Evolutionary conservation across 768 basidiomycete genomes (phyloP), one percentile per base, ranked within the genome.

Genomic region (Myochromella boudieri): DNA sequence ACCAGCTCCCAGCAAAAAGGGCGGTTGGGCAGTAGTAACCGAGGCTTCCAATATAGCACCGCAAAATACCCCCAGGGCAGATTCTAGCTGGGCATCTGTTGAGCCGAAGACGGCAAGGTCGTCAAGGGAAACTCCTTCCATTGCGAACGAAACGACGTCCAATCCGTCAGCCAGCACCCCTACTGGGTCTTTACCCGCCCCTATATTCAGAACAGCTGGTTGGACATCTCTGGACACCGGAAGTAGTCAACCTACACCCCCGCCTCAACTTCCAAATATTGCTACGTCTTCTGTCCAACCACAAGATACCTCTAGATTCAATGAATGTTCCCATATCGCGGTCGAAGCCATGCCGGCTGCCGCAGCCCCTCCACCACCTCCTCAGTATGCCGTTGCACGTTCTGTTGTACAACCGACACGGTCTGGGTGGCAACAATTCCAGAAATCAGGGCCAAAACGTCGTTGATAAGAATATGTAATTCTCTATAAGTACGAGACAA

Each of bases 201-300:
- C 82, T 14, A 54, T 68, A 8, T 86, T 85, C 60, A 73, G 81
- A 36, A 70, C 77, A 9, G 84, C 74, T 37, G 85, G 87, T 14
- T 87, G 82, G 80, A 80, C 84, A 7, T 78, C 80, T 27, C 68
- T 88, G 20, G 86, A 85, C 49, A 74, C 75, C 2, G 68, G 72
- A 17, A 72, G 60, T 47, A 65, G 65, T 20, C 63, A 63, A 26
- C 27, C 60, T 3, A 42, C 53, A 12, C 60, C 62, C 58, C 46
- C 26, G 18, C 31, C 18, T 14, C 33, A 7, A n/a, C 33, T 6
- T 12, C n/a, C 18, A n/a, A n/a, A n/a, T n/a, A n/a, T n/a, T n/a
- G n/a, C n/a, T n/a, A n/a, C n/a, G 42, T 47, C 48, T 53, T 28
- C 52, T 54, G 9, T 32, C 46, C 27, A 44, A 37, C 20, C 51